A percentile compares a stretch with the other conserved stretches of the same genome.
These are phyloP conservation scores for Teratosphaeria gauchensis DNA, from an alignment of 2,329 filamentous ascomycete genomes.

Conservation along the genomic window DNA sequence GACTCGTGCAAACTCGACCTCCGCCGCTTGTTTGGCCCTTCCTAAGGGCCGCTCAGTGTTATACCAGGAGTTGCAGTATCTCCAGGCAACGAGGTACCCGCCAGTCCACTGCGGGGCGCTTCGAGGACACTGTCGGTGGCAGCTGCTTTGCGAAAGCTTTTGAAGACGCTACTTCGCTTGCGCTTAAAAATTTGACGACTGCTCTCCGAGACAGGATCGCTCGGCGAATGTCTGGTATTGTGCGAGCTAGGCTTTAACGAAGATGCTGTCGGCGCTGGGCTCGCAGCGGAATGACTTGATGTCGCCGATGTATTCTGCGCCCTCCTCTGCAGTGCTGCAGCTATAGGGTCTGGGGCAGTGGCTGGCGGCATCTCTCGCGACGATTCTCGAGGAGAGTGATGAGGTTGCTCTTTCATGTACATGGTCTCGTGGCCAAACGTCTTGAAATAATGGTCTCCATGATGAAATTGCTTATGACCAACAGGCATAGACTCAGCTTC, in stretches of 20 bases:
- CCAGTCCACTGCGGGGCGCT: neutral
- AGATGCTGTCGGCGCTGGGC: neutral
- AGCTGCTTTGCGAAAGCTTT: conserved; percentile 1
- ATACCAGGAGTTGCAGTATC: conserved; percentile 1
- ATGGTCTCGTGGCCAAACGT: conserved; percentile 11
- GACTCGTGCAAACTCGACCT: neutral
- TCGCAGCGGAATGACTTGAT: neutral
- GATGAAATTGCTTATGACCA: conserved; percentile 3
- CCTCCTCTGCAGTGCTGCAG: neutral
- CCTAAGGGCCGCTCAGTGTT: neutral
- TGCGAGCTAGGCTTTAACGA: neutral
- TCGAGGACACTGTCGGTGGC: neutral
- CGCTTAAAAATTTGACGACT: neutral
- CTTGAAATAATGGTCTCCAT: conserved; percentile 16
- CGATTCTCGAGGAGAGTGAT: neutral
- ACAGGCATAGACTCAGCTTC: conserved; percentile 10
- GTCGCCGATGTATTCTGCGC: neutral
- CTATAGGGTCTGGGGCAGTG: neutral
- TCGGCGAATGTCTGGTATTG: neutral
- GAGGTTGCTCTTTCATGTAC: conserved; percentile 9
- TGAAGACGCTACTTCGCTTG: conserved; percentile 9
- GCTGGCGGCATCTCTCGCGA: neutral
- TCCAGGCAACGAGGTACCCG: neutral
- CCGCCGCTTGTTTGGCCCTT: neutral
- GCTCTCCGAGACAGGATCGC: neutral